Conservation (phyloP, 306 rosid species). For the Prunus mongolica region DNA sequence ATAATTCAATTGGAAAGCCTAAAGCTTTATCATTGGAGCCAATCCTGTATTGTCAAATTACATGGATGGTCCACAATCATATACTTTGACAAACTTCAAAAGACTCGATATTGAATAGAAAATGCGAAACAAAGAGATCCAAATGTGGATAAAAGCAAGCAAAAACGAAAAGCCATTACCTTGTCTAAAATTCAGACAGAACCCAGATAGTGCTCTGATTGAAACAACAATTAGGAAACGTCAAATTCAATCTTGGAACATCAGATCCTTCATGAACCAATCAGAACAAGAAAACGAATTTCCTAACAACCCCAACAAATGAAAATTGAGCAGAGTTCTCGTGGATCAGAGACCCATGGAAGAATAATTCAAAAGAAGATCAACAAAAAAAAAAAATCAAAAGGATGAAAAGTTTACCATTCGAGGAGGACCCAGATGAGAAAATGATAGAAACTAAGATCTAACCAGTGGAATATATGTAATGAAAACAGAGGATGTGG, state of each 20-base stretch:
- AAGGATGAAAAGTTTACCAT: slow-evolving; percentile 52
- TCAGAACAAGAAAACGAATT: slow-evolving; percentile 35
- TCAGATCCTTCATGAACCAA: slow-evolving; percentile 60
- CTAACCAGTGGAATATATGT: slow-evolving; percentile 52
- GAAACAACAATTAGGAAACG: slow-evolving; percentile 45
- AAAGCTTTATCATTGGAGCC: slow-evolving; percentile 26
- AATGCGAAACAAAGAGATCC: slow-evolving; percentile 37
- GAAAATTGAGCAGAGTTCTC: slow-evolving; percentile 14
- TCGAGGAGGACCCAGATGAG: slow-evolving; percentile 42
- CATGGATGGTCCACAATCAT: slow-evolving; percentile 4
- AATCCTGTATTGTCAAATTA: slow-evolving; percentile 3
- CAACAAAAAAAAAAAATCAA: slow-evolving; percentile 15
- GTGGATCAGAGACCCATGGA: slow-evolving; percentile 44
- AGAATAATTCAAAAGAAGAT: slow-evolving; percentile 6
- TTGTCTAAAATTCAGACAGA: slow-evolving; percentile 51
- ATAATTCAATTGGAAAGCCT: slow-evolving; percentile 26
- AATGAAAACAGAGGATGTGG: slow-evolving; percentile 84
- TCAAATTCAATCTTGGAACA: slow-evolving; percentile 56
- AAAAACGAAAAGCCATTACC: slow-evolving; percentile 33
- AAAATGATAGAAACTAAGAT: slow-evolving; percentile 46
- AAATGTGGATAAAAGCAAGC: slow-evolving; percentile 51
- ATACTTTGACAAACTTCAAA: slow-evolving; percentile 10
- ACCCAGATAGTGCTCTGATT: slow-evolving; percentile 57
- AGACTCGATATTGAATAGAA: slow-evolving; percentile 27
- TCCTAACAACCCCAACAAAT: slow-evolving; percentile 27